Conservation (phyloP, 768 basidiomycete species). For the Termitomyces sp. region DNA sequence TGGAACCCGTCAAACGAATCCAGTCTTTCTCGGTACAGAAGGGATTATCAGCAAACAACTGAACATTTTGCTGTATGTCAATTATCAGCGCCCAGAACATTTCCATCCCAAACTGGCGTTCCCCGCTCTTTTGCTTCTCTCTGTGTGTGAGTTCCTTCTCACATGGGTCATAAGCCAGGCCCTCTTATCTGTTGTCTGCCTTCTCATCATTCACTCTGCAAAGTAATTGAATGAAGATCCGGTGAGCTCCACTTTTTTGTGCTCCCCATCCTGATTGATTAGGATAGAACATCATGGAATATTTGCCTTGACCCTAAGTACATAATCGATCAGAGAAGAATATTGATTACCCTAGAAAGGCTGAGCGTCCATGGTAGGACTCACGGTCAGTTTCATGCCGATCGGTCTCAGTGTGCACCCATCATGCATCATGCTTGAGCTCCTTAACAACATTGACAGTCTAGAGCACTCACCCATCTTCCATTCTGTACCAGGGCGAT, state of each 20-base stretch:
- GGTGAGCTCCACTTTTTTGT: neutral
- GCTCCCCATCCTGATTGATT: neutral
- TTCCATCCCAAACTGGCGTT: no score
- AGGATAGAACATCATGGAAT: neutral
- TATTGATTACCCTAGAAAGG: neutral
- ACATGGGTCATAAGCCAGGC: no score
- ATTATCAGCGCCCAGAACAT: neutral
- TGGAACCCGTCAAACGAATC: no score
- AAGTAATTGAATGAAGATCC: neutral
- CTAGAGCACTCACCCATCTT: no score
- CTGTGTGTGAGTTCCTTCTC: no score
- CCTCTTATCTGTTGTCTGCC: constrained; percentile 6
- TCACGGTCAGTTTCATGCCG: no score
- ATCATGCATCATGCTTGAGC: no score
- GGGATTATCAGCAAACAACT: no score
- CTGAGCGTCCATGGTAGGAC: neutral
- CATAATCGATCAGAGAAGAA: neutral
- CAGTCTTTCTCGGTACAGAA: no score
- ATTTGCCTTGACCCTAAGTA: neutral
- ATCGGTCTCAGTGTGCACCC: no score
- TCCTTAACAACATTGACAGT: neutral
- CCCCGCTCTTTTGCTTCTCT: neutral
- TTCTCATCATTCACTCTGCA: no score
- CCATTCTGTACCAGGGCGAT: neutral
- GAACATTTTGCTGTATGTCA: no score